A percentile compares a stretch with the other conserved stretches of the same genome.
These are phyloP conservation scores for Talaromyces pinophilus DNA, from an alignment of 2,329 filamentous ascomycete species.

Conservation along the genomic window DNA sequence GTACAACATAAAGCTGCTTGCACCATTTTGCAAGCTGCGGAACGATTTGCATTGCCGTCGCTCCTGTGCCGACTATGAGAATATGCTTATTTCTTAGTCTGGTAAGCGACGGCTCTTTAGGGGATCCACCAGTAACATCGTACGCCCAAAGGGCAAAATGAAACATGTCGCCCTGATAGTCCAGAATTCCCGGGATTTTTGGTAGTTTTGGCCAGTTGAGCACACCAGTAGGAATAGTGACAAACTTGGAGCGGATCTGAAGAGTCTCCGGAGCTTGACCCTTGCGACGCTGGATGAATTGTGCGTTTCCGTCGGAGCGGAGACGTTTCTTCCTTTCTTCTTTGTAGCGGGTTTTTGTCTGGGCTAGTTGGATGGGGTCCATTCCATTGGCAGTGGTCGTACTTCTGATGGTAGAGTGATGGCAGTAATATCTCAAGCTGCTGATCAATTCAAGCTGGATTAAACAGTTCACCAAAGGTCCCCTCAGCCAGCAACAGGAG, in stretches of 20 bases:
- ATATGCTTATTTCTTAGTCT: neutral
- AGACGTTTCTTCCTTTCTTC: neutral
- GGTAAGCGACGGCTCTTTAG: neutral
- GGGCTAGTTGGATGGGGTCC: neutral
- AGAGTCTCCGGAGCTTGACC: neutral
- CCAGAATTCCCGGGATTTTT: neutral
- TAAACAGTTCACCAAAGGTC: neutral
- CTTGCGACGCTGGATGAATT: neutral
- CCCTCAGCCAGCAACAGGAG: neutral
- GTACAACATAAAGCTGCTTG: neutral
- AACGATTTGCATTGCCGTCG: neutral
- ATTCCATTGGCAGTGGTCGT: neutral
- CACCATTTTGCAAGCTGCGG: neutral
- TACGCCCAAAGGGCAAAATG: neutral
- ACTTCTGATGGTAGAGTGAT: neutral
- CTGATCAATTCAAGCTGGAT: neutral
- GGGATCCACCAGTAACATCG: neutral
- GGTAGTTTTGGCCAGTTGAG: neutral
- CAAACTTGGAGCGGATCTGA: neutral
- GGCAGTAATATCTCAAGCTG: neutral
- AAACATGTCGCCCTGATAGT: neutral
- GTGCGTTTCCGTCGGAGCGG: neutral
- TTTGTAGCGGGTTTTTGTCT: neutral
- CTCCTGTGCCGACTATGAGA: neutral
- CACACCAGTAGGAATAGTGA: neutral